Base-by-base conservation (phyloP, 2,329 filamentous ascomycete genomes). In the Aspergillus tanneri region DNA sequence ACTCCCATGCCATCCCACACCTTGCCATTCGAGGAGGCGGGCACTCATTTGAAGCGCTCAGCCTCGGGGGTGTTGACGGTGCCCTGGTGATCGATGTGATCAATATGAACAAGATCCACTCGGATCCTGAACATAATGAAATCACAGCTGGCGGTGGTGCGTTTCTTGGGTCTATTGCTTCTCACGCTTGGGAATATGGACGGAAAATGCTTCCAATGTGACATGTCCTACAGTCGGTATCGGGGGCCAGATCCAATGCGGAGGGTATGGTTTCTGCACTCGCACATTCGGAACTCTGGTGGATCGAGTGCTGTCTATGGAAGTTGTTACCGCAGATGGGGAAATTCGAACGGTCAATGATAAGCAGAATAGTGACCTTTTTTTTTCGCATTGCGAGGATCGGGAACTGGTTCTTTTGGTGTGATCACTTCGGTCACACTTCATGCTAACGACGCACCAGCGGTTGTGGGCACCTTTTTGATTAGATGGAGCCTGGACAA, bases 381-480 rank as follows among this genome's bases (percentile, higher is more conserved):
- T 41, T 14, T n/a, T n/a, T 41, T 25, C 18, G 38, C 38, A 10
- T 14, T 41, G 10, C 38, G 38, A 19, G 38, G 38, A 16, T 41
- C 38, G 2, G 38, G 38, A 11, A 21, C 11, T 2, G 38, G 38
- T 12, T 41, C 38, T 7, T 41, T 41, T 19, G 38, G 38, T 6
- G 38, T 41, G n/a, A 41, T 41, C 14, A 41, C 38, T 5, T 4
- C 38, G 8, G 38, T 41, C 14, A 41, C 38, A 5, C n/a, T 41
- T 22, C 22, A 23, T 2, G 28, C 38, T 12, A 41, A 41, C 24
- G 38, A 41, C 16, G 25, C 25, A 3, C 38, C 38, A n/a, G 4
- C 22, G 9, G 24, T 23, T 14, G 5, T 28, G 6, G 38, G 22
- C 3, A 41, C 19, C n/a, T 41, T 41, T 16, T 41, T 23, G 10